Evolutionary conservation across 2,329 filamentous ascomycete species (phyloP).

Genomic region (Hypoxylon sp.): DNA sequence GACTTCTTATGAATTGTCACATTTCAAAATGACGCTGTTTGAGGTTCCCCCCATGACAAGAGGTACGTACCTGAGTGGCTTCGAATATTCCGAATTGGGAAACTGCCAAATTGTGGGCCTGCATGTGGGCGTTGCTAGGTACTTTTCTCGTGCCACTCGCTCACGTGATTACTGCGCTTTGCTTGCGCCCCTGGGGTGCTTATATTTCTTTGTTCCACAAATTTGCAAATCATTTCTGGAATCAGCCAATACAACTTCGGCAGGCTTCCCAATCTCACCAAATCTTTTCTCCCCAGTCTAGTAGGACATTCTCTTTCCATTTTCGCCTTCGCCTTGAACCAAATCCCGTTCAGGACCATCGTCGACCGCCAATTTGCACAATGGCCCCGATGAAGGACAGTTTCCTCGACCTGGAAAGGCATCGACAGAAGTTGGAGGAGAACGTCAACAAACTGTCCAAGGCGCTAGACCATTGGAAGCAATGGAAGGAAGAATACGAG

Average conservation of each 20-base stretch:
- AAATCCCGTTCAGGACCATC: neutral
- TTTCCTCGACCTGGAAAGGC: conserved; percentile 78
- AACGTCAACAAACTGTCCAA: conserved; percentile 80
- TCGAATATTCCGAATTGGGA: neutral
- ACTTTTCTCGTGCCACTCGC: neutral
- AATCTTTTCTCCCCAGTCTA: neutral
- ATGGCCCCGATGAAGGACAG: conserved; percentile 63
- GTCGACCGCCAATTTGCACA: conserved; percentile 12
- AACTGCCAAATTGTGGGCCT: neutral
- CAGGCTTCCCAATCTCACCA: neutral
- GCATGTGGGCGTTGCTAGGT: neutral
- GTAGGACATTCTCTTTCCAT: neutral
- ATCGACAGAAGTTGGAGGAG: conserved; percentile 80
- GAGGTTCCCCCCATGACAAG: too few species aligned
- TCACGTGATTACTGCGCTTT: neutral
- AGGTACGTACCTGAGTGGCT: neutral
- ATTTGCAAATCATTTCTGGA: neutral
- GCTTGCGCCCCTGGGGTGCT: neutral
- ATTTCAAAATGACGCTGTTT: neutral
- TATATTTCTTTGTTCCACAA: neutral
- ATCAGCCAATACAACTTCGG: neutral
- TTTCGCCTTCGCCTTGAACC: neutral
- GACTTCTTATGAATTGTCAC: too few species aligned
- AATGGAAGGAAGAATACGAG: conserved; percentile 93
- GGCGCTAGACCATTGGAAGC: conserved; percentile 87